Evolutionary conservation across 441 rosid genomes (phyloP).

Genomic region (Lepidium campestre): DNA sequence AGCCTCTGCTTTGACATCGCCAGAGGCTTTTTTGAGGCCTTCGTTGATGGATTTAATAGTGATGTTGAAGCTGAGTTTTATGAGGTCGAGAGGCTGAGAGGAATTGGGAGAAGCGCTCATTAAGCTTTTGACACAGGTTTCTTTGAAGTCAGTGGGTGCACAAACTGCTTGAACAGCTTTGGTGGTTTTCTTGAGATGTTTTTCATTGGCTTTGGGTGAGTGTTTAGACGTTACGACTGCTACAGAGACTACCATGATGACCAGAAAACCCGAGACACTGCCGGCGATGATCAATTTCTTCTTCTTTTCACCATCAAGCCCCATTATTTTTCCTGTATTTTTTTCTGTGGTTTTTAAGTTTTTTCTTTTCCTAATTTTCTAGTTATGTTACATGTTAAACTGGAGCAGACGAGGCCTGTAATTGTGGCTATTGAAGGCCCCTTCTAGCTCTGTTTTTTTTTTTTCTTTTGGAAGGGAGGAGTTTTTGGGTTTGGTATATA

Average conservation of each 20-base stretch:
- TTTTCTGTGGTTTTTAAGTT: not conserved
- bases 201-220: not conserved
- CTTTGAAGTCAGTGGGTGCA: slow-evolving; percentile 55
- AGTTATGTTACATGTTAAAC: not conserved
- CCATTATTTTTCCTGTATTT: slow-evolving; percentile 4
- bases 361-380: not conserved
- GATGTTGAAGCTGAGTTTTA: slow-evolving; percentile 42
- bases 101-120: slow-evolving; percentile 36
- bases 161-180: slow-evolving; percentile 59
- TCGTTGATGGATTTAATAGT: slow-evolving; percentile 40
- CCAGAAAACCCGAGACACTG: slow-evolving; percentile 42
- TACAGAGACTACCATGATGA: slow-evolving; percentile 63
- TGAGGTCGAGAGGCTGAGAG: slow-evolving; percentile 52
- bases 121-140: slow-evolving; percentile 52
- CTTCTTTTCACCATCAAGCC: slow-evolving; percentile 22
- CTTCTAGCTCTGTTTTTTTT: slow-evolving; percentile 5
- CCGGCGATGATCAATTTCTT: slow-evolving; percentile 42
- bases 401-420: slow-evolving; percentile 18
- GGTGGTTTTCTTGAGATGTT: slow-evolving; percentile 23
- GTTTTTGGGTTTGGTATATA: not conserved
- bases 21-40: slow-evolving; percentile 36
- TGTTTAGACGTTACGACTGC: slow-evolving; percentile 23
- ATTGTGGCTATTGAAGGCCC: slow-evolving; percentile 15
- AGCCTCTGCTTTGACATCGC: slow-evolving; percentile 31
- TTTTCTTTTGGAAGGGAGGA: not conserved